These are phyloP conservation scores for Kregervanrija pseudodelftensis DNA, from an alignment of 805 yeast genomes.

Conservation along the genomic window DNA sequence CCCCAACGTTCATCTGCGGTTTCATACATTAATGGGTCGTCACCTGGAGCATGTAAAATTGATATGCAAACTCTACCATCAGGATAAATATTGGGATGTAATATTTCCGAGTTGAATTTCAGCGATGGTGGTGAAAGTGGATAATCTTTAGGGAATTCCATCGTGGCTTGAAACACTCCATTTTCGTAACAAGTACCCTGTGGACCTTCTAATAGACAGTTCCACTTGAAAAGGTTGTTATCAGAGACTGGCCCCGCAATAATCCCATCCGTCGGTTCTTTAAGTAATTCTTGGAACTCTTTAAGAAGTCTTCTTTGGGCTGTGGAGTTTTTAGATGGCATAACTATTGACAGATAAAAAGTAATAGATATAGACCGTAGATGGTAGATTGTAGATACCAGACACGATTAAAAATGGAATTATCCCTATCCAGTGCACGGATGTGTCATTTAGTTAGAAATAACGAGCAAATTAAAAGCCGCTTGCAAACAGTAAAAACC, in stretches of 20 bases:
- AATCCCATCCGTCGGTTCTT: conserved; percentile 91
- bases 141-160: conserved; percentile 42
- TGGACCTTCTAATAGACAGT: conserved; percentile 48
- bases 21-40: conserved; percentile 94
- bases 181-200: conserved; percentile 45
- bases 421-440: no score
- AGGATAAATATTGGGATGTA: conserved; percentile 90
- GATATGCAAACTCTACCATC: conserved; percentile 97
- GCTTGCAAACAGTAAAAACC: no score
- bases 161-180: conserved; percentile 46
- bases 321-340: conserved; percentile 24
- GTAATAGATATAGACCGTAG: no score
- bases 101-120: conserved; percentile 65
- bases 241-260: conserved; percentile 85
- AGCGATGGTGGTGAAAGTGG: conserved; percentile 59
- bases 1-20: conserved; percentile 96
- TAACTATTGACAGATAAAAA: background rate
- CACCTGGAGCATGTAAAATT: conserved; percentile 93
- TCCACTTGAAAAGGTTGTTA: conserved; percentile 45
- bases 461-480: no score
- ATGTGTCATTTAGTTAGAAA: no score
- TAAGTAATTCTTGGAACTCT: conserved; percentile 79
- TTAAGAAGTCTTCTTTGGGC: conserved; percentile 84
- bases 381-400: no score
- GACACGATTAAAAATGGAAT: no score